Percentiles rank a stretch among this genome's conserved stretches.
Conservation (phyloP, 805 yeast genomes). For the Monosporozyma unispora region DNA sequence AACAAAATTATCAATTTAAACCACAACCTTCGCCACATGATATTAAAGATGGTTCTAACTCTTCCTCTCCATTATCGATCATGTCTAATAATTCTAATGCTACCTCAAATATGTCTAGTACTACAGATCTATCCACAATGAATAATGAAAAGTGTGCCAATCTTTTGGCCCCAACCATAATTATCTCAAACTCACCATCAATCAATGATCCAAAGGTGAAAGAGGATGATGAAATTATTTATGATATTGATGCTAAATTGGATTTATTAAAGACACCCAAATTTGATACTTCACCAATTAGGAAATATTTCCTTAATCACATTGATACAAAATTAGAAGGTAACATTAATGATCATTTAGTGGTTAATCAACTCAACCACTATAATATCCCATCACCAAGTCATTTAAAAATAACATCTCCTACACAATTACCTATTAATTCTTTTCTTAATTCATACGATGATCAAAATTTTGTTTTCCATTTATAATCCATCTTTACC, state of each 20-base stretch:
- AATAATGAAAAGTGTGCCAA: neutral
- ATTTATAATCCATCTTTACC: neutral
- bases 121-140: neutral
- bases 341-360: neutral
- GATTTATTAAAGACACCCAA: slow-evolving; percentile 9
- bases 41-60: neutral
- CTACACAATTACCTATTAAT: neutral
- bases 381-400: neutral
- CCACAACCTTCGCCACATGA: neutral
- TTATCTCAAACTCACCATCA: neutral
- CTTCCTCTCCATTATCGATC: neutral
- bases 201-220: neutral
- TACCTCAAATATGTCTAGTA: neutral
- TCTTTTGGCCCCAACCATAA: neutral
- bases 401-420: neutral
- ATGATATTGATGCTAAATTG: slow-evolving; percentile 10
- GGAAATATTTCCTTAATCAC: slow-evolving; percentile 1
- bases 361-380: neutral
- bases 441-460: neutral
- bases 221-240: neutral
- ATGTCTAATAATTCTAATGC: neutral
- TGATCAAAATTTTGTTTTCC: neutral
- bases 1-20: neutral
- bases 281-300: slow-evolving; percentile 6
- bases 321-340: neutral